Evolutionary conservation across 371 early-diverging fungal species (phyloP), one percentile per base, ranked within the genome.

Genomic region (Modicella reniformis): DNA sequence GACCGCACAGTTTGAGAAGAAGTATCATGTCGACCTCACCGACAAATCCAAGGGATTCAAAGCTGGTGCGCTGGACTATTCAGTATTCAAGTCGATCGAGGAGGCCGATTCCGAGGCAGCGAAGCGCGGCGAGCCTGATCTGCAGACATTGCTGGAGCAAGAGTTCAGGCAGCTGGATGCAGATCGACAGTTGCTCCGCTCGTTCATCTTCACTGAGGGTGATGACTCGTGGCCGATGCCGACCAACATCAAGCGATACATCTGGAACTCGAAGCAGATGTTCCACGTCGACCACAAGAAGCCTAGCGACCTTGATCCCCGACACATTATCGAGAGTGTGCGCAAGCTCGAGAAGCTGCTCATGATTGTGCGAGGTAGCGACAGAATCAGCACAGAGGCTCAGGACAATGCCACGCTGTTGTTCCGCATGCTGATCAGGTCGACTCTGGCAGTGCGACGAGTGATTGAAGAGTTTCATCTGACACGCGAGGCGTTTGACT

Each of bases 381-480:
- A 98, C 71, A 85, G 87, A 55, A 88, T 97, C 55, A 92, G 92
- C 59, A 73, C 81, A 6, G 94, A 96, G 80, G 96, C 95, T 0
- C 97, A 98, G 83, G 80, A 76, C 48, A 97, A 98, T 81, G 96
- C 98, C 2, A 96, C 97, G 0, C 75, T 93, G 33, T 81, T 98
- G 62, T 96, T 96, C 91, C 90, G 92, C 69, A 93, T 95, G 37
- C 80, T 94, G 69, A 75, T 97, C 26, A 90, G 97, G 32, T 93
- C 95, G 10, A 90, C 90, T 4, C 84, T 98, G 69, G 88, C 96
- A 17, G 85, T 91, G 5, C 92, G 92, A 73, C 87, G 94, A 62
- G 94, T 98, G 3, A 85, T 98, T 49, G 95, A 96, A 81, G 94
- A 96, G 84, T 96, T 85, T 87, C 94, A 92, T 67, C 80, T 98